Conservation (phyloP, 805 yeast species). For the Ogataea trehaloabstinens region DNA sequence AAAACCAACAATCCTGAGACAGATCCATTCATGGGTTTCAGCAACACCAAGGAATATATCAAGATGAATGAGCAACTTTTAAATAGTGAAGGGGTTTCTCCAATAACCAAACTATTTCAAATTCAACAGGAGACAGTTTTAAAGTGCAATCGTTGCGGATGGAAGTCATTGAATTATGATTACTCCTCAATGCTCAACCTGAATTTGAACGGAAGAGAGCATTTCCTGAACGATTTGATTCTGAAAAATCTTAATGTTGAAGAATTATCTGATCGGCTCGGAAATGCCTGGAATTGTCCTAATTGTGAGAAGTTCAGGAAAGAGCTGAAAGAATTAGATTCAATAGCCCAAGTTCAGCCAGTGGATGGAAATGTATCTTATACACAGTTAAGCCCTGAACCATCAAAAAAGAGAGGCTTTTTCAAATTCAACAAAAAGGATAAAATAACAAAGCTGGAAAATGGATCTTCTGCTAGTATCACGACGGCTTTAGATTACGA, state of each 20-base stretch:
- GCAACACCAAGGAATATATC: slow-evolving; percentile 46
- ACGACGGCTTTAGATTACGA: slow-evolving; percentile 7
- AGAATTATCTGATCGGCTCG: slow-evolving; percentile 55
- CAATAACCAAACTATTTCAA: slow-evolving; percentile 63
- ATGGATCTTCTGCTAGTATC: slow-evolving; percentile 6
- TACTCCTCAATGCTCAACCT: slow-evolving; percentile 32
- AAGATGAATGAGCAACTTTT: slow-evolving; percentile 58
- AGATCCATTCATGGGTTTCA: slow-evolving; percentile 21
- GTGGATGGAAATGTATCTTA: not conserved
- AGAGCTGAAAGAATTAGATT: slow-evolving; percentile 18
- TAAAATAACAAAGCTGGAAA: slow-evolving; percentile 7
- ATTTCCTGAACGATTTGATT: slow-evolving; percentile 57
- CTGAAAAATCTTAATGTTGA: slow-evolving; percentile 62
- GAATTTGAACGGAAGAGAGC: slow-evolving; percentile 23
- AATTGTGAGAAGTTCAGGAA: slow-evolving; percentile 46
- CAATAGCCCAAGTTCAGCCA: slow-evolving; percentile 3
- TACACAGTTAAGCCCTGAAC: slow-evolving; percentile 9
- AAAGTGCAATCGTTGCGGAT: slow-evolving; percentile 64
- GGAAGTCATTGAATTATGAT: slow-evolving; percentile 52
- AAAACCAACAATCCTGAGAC: slow-evolving; percentile 26
- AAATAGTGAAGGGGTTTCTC: slow-evolving; percentile 60
- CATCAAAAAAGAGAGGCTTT: slow-evolving; percentile 32
- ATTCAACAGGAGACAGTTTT: slow-evolving; percentile 70
- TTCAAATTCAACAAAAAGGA: slow-evolving; percentile 15
- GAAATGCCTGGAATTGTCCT: slow-evolving; percentile 85